These are phyloP conservation scores for Heritiera littoralis DNA, from an alignment of 345 rosid genomes.

Conservation along the genomic window DNA sequence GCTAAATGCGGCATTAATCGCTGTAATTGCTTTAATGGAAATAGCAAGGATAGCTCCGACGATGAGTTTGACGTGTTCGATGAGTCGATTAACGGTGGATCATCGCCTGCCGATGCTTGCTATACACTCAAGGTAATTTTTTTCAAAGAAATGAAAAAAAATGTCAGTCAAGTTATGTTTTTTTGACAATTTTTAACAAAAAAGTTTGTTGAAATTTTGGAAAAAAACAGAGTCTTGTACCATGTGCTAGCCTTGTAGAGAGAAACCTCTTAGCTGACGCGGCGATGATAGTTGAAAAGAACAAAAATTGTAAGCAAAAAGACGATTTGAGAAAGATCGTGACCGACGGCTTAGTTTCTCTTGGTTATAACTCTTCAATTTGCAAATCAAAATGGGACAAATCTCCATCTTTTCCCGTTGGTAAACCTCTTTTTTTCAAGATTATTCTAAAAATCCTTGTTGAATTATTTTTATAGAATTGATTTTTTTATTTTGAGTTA, in stretches of 20 bases:
- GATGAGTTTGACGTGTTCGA: conserved; percentile 72
- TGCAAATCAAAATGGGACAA: conserved; percentile 97
- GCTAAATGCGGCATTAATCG: conserved; percentile 76
- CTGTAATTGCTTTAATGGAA: conserved; percentile 93
- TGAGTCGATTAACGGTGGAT: conserved; percentile 48
- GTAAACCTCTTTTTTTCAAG: conserved; percentile 35
- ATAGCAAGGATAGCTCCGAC: conserved; percentile 72
- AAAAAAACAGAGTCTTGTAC: conserved; percentile 60
- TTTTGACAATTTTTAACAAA: neutral
- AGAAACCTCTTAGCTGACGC: conserved; percentile 80
- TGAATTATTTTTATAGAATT: neutral
- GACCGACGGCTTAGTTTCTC: conserved; percentile 57
- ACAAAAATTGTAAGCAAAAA: conserved; percentile 63
- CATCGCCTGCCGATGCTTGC: conserved; percentile 43
- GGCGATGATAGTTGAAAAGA: conserved; percentile 77
- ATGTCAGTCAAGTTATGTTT: neutral
- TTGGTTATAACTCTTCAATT: conserved; percentile 72
- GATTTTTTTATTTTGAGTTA: neutral
- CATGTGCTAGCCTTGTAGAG: conserved; percentile 68
- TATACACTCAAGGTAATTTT: conserved; percentile 73
- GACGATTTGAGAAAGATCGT: conserved; percentile 70
- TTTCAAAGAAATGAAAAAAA: neutral
- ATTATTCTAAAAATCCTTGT: neutral
- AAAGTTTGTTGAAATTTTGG: neutral
- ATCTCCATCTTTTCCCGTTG: conserved; percentile 68